Evolutionary conservation across 2,329 filamentous ascomycete species (phyloP).

Genomic region (Fusarium verrucosum): DNA sequence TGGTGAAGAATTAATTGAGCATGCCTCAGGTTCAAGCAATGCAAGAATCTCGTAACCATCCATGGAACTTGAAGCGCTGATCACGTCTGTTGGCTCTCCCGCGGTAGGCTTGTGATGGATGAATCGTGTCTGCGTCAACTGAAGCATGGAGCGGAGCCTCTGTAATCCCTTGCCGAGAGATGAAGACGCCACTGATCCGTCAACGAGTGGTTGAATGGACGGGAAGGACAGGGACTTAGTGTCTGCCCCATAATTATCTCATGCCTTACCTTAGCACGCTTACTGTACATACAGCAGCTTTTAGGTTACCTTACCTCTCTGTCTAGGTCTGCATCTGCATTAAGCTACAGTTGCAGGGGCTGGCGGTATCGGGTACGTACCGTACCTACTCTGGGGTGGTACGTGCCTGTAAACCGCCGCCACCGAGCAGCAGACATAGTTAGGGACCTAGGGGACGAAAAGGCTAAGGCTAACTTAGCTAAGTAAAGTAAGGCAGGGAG

Average conservation of each 20-base stretch:
- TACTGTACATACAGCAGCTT: not conserved
- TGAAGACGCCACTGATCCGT: slow-evolving; percentile 40
- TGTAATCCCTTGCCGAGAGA: slow-evolving; percentile 35
- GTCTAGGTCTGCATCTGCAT: not conserved
- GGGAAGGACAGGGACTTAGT: slow-evolving; percentile 20
- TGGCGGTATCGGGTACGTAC: slow-evolving; percentile 31
- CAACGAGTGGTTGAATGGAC: not conserved
- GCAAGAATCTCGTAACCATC: not conserved
- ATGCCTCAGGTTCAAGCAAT: not conserved
- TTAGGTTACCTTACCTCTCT: not conserved
- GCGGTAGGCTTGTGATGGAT: slow-evolving; percentile 20
- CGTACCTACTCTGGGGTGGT: not conserved
- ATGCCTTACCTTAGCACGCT: slow-evolving; percentile 18
- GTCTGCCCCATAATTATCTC: slow-evolving; percentile 41
- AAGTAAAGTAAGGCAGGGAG: not conserved
- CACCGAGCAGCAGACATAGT: not conserved
- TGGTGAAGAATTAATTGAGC: not conserved
- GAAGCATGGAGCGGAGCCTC: slow-evolving; percentile 36
- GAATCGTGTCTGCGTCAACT: slow-evolving; percentile 17
- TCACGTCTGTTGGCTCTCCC: slow-evolving; percentile 1
- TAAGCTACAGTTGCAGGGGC: not conserved
- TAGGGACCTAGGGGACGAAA: not conserved
- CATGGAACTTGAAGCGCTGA: not conserved
- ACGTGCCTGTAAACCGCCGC: slow-evolving; percentile 28
- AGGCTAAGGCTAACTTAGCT: not conserved